Percentiles rank a stretch among this genome's conserved stretches.
Evolutionary conservation across 345 rosid genomes (phyloP).

Genomic region (Noccaea caerulescens): DNA sequence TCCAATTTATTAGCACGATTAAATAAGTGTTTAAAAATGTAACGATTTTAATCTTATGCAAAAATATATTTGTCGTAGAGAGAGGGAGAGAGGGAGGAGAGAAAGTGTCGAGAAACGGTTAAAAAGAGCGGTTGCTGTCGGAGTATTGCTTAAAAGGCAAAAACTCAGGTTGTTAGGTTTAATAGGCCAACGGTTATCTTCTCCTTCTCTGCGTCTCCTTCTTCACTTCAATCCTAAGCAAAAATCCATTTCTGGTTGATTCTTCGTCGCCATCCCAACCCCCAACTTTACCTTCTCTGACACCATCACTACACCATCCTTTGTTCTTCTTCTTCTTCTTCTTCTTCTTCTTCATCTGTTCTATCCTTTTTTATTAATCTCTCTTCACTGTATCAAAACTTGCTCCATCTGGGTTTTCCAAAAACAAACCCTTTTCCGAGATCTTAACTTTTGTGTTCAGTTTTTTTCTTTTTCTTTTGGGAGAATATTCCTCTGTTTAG

Average conservation of each 20-base stretch:
- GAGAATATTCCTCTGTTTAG: constrained; percentile 16
- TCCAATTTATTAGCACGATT: too few relatives aligned
- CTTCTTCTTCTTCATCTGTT: not conserved
- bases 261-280: constrained; percentile 79
- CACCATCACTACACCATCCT: constrained; percentile 45
- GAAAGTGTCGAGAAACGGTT: constrained; percentile 14
- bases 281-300: constrained; percentile 74
- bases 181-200: constrained; percentile 65
- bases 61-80: not conserved
- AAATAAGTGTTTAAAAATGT: not conserved
- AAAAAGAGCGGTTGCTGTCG: constrained; percentile 39
- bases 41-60: not conserved
- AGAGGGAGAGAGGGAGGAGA: not conserved
- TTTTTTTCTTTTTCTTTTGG: not conserved
- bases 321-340: constrained; percentile 19
- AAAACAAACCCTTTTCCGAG: not conserved
- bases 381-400: constrained; percentile 34
- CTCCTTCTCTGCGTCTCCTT: constrained; percentile 39
- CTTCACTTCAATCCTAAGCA: constrained; percentile 75
- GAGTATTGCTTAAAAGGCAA: constrained; percentile 37
- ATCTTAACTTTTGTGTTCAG: constrained; percentile 1
- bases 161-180: constrained; percentile 56
- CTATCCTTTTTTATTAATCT: not conserved
- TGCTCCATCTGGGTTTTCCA: constrained; percentile 13
- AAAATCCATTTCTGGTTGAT: constrained; percentile 52